Evolutionary conservation across 106 monocot species (phyloP).

Genomic region (Dendrobium catenatum): DNA sequence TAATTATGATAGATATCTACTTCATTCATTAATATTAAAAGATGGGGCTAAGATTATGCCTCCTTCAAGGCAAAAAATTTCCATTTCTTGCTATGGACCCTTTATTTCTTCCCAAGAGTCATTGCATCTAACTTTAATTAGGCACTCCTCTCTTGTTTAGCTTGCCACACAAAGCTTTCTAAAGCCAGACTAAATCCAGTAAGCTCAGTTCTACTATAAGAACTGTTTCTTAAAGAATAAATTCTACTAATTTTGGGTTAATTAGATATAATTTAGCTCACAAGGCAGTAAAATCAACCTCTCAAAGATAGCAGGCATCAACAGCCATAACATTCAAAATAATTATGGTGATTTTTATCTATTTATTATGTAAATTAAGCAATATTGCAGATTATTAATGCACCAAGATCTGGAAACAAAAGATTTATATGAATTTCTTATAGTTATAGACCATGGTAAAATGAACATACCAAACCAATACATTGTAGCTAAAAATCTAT

Average conservation of each 20-base stretch:
- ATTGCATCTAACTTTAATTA: too few species aligned
- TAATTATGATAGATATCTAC: too few species aligned
- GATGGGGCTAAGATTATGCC: too few species aligned
- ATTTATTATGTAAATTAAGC: background rate
- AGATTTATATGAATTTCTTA: background rate
- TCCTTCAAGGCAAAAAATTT: too few species aligned
- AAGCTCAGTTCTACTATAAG: background rate
- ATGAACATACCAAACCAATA: background rate
- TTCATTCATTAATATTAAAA: too few species aligned
- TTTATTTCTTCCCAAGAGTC: too few species aligned
- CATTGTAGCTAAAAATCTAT: background rate
- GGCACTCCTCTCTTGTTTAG: background rate
- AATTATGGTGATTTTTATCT: background rate
- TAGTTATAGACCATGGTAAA: background rate
- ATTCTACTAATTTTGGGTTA: background rate
- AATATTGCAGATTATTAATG: background rate
- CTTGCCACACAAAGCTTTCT: background rate
- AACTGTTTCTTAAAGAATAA: background rate
- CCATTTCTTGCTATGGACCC: too few species aligned
- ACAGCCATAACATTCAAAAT: background rate
- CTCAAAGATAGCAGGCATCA: background rate
- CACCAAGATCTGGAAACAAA: background rate
- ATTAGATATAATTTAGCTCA: background rate
- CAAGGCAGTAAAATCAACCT: background rate
- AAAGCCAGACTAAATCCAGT: background rate